Base-by-base conservation (phyloP, 73 alveolate species). In the Loxodes magnus region DNA sequence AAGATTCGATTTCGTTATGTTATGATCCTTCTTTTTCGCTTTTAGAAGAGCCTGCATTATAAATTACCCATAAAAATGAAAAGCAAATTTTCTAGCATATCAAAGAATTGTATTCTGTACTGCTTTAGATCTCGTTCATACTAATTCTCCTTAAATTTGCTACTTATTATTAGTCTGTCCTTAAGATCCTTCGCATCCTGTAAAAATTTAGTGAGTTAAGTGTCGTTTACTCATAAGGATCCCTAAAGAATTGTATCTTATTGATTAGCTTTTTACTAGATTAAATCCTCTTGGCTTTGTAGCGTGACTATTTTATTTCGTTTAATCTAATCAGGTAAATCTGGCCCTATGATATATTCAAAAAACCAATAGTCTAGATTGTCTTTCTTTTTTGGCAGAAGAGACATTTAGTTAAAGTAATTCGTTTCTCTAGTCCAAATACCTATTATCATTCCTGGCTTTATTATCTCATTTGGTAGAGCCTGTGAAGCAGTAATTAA, bases 141-240 rank as follows among this genome's bases (percentile, higher is more conserved):
- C 17, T 46, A 25, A 25, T 46, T 41, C 17, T 46, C 27, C 0
- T 37, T 7, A 19, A 46, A 46, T n/a, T 20, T 24, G 10, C 15
- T 9, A 9, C 43, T 25, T 46, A 25, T 46, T 25, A n/a, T 46
- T 16, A 46, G 3, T 25, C 27, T 46, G 1, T 46, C 59, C 34
- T 46, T 46, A n/a, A 46, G 17, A 19, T 46, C 59, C 34, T 19
- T 46, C n/a, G 27, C n/a, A n/a, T n/a, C 17, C 34, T 46, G 59
- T 2, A 41, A 37, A n/a, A 46, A 10, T 25, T 46, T 46, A n/a
- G 59, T 25, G 35, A 46, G 1, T 10, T 7, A 5, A 19, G 27
- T 25, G 43, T 46, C 59, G 26, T 46, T 19, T n/a, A 46, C 59
- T 24, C 59, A 0, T 14, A 46, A 14, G 22, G 22, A 37, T 46